Evolutionary conservation across 2,329 filamentous ascomycete genomes (phyloP), one percentile per base, ranked within the genome.

Genomic region (Aureobasidium uvarum): DNA sequence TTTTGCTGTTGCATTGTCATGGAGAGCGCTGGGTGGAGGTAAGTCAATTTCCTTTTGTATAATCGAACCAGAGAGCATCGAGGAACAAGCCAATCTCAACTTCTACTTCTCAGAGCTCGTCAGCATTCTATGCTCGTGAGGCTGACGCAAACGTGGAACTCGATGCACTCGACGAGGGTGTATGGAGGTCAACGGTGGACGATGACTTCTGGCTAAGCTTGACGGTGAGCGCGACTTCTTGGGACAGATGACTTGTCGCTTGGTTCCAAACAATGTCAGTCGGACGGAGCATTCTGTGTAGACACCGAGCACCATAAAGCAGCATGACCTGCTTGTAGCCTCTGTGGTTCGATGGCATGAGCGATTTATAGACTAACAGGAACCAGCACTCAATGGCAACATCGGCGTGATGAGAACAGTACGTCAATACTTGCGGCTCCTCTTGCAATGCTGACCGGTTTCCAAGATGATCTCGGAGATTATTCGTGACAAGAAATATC

Each of bases 381-480:
- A 13, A 23, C 3, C 33, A 66, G 67, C 84, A 13, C 75, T 90
- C 56, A 91, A 91, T 73, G 89, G 88, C 1, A 92, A 91, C 72
- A 83, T 90, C 1, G 88, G 88, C 0, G 87, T 91, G 3, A 88
- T 91, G 86, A 80, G 88, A 67, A 90, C 88, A 0, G 68, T 69
- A 64, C 39, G 68, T 39, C 28, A 36, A 59, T 5, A 16, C 5
- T 20, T 23, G 16, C 5, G 14, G 7, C 23, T 45, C 14, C 16
- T 14, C 16, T 38, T 46, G 11, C 20, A 20, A 36, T 38, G 18
- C 62, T 64, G 39, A 64, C 14, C 7, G 8, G 5, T 20, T 7
- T 38, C 3, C 4, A 38, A 70, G 6, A 88, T 91, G 84, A 88
- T 91, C 52, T 84, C 84, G 1, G 89, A 92, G 75, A 88, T 89